Conservation (phyloP, 2,329 filamentous ascomycete species). For the Calycina herbarum region DNA sequence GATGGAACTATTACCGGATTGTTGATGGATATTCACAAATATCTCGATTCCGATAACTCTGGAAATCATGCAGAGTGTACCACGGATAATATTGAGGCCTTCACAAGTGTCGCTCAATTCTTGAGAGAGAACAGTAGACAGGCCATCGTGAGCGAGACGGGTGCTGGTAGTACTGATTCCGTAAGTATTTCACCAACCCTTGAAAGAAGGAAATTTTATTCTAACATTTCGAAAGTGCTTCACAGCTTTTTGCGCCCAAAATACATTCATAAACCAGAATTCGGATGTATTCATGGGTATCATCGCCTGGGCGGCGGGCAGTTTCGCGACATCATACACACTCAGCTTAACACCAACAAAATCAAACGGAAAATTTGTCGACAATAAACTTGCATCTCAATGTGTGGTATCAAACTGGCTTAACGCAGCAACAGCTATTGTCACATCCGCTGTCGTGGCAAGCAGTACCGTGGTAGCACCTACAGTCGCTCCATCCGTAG, state of each 20-base stretch:
- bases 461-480: background rate
- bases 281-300: slow-evolving; percentile 41
- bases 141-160: slow-evolving; percentile 52
- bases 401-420: slow-evolving; percentile 30
- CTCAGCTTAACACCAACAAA: slow-evolving; percentile 29
- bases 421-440: slow-evolving; percentile 20
- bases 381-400: slow-evolving; percentile 27
- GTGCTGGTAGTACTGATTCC: slow-evolving; percentile 37
- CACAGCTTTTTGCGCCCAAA: slow-evolving; percentile 30
- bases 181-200: slow-evolving; percentile 11
- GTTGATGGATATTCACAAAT: slow-evolving; percentile 60
- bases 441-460: slow-evolving; percentile 11
- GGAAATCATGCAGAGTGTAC: slow-evolving; percentile 53
- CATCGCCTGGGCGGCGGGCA: slow-evolving; percentile 41
- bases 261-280: slow-evolving; percentile 32
- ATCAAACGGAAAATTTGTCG: slow-evolving; percentile 27
- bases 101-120: slow-evolving; percentile 48
- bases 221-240: slow-evolving; percentile 19
- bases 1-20: slow-evolving; percentile 55
- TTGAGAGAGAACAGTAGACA: slow-evolving; percentile 48
- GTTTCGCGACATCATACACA: slow-evolving; percentile 32
- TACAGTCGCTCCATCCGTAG: background rate
- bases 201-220: background rate
- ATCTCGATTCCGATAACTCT: slow-evolving; percentile 59
- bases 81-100: slow-evolving; percentile 52